phyloP scores from a whole-genome alignment of 345 rosid genomes.

The Eutrema yunnanense region DNA sequence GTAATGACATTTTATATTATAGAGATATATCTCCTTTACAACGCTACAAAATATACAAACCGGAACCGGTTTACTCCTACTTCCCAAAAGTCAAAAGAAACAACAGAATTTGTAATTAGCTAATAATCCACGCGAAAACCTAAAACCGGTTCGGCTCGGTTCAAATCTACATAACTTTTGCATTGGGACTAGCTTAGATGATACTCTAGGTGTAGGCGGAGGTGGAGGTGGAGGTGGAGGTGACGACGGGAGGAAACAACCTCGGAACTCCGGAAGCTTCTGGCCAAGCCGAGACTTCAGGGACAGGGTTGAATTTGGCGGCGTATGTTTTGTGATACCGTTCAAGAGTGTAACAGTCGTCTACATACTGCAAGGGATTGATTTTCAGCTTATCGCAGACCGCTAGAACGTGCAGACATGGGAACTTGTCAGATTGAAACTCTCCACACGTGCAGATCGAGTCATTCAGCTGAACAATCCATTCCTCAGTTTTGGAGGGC shows the following conservation, averaged over 20 bases:
- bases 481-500: background rate
- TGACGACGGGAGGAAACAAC: background rate
- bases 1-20: too few species aligned
- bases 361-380: background rate
- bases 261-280: constrained; percentile 7
- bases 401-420: background rate
- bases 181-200: too few species aligned
- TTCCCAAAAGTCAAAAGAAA: too few species aligned
- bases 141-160: too few species aligned
- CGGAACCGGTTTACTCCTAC: too few species aligned
- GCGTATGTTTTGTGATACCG: background rate
- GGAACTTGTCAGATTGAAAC: background rate
- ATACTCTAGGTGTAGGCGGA: too few species aligned
- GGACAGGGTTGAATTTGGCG: background rate
- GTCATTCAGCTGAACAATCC: background rate
- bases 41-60: too few species aligned
- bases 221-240: too few species aligned
- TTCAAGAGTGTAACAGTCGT: background rate
- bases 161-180: too few species aligned
- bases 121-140: too few species aligned
- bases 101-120: too few species aligned
- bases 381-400: background rate
- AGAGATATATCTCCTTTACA: too few species aligned
- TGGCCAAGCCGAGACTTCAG: background rate
- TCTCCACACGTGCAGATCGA: background rate